Evolutionary conservation across 805 yeast species (phyloP), one percentile per base, ranked within the genome.

Genomic region (Phaffomyces opuntiae): DNA sequence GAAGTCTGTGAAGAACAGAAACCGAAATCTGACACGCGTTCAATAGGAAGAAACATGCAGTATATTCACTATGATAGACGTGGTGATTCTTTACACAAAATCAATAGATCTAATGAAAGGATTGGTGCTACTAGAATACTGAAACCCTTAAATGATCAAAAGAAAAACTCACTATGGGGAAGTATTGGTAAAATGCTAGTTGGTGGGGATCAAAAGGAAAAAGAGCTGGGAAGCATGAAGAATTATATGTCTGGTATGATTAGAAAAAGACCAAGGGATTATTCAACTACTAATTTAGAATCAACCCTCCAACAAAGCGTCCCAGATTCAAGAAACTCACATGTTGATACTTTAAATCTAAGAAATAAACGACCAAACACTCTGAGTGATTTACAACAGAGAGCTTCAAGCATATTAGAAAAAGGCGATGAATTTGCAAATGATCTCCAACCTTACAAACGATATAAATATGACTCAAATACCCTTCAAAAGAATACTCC

Each of bases 211-310:
- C 48, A 49, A 17, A 37, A 45, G 32, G 36, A 43, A 6, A 26
- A 32, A 3, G 61, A 57, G 40, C 38, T 57, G 24, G 42, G 44
- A 1, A 43, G 41, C 4, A 57, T 57, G 60, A 56, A 53, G 47
- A 45, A 17, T 25, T 56, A 56, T 38, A 53, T 52, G 54, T 45
- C 53, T 36, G 55, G 54, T 0, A 53, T 56, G 59, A 49, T 57
- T 12, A 36, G 44, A 5, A 51, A 49, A 36, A 51, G 55, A 48
- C 54, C 56, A 6, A 38, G 40, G 29, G 44, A 32, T 14, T 21
- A 19, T 11, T 38, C 45, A 21, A 29, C 27, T 4, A 24, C 43
- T 21, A 16, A 27, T 16, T 33, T 16, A 33, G 6, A 17, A 29
- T 5, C 24, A 21, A 21, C 7, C 24, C 5, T 21, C 5, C 24